Evolutionary conservation across 768 basidiomycete genomes (phyloP).

Genomic region (Boletus speciosus): DNA sequence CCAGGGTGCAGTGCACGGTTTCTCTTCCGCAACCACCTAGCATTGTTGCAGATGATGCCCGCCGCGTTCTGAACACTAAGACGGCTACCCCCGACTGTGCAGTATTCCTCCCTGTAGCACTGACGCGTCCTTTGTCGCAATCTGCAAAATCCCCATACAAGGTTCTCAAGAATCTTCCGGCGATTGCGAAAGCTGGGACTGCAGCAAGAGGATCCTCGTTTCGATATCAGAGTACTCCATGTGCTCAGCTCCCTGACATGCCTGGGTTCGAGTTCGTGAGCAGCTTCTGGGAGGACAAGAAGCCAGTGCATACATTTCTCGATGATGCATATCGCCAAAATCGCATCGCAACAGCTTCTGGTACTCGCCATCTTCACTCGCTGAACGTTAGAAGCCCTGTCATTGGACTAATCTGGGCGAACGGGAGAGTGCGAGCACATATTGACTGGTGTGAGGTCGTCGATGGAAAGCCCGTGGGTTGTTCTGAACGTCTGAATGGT

Average conservation of each 20-base stretch:
- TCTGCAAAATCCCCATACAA: slow-evolving; percentile 47
- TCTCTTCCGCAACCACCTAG: slow-evolving; percentile 45
- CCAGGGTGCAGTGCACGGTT: slow-evolving; percentile 46
- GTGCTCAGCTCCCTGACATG: slow-evolving; percentile 43
- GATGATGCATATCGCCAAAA: slow-evolving; percentile 58
- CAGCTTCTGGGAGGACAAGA: slow-evolving; percentile 61
- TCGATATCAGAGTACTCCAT: slow-evolving; percentile 49
- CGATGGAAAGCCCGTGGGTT: slow-evolving; percentile 35
- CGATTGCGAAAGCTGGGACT: slow-evolving; percentile 35
- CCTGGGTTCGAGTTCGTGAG: slow-evolving; percentile 52
- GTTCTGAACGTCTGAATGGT: neutral
- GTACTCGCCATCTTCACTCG: slow-evolving; percentile 48
- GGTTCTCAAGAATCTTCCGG: slow-evolving; percentile 39
- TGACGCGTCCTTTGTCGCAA: slow-evolving; percentile 41
- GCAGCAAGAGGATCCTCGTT: slow-evolving; percentile 45
- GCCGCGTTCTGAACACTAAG: slow-evolving; percentile 44
- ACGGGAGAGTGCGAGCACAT: slow-evolving; percentile 50
- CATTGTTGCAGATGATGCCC: slow-evolving; percentile 24
- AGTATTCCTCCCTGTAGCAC: slow-evolving; percentile 42
- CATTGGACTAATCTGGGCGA: slow-evolving; percentile 53
- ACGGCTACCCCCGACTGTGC: slow-evolving; percentile 47
- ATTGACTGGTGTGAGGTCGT: slow-evolving; percentile 49
- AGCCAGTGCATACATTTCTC: slow-evolving; percentile 44
- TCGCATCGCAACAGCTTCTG: slow-evolving; percentile 51
- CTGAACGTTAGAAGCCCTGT: slow-evolving; percentile 44